These are phyloP conservation scores for Cinnamomum micranthum DNA, from an alignment of 164 flowering plant species.

Conservation along the genomic window DNA sequence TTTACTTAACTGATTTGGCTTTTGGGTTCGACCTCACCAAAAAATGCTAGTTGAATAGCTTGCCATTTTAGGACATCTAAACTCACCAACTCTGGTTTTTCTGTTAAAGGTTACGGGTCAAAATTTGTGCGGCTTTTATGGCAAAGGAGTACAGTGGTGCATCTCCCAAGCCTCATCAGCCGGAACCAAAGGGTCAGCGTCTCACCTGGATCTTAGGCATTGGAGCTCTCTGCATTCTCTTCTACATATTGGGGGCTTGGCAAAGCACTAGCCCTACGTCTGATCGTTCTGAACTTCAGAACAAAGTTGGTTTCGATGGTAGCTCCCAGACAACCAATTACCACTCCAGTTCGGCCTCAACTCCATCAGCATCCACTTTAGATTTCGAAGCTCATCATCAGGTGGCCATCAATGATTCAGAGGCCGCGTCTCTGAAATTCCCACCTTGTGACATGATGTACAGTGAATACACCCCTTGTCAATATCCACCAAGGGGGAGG, in stretches of 20 bases:
- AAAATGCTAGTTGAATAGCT: not conserved
- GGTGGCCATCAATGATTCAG: slow-evolving; percentile 36
- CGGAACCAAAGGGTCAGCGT: slow-evolving; percentile 55
- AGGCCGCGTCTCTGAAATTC: slow-evolving; percentile 10
- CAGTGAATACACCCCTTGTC: slow-evolving; percentile 91
- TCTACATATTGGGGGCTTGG: slow-evolving; percentile 81
- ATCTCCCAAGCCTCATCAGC: slow-evolving; percentile 73
- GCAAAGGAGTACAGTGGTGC: slow-evolving; percentile 67
- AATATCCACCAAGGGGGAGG: slow-evolving; percentile 55
- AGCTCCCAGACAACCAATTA: not conserved
- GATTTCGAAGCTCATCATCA: slow-evolving; percentile 80
- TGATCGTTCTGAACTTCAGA: slow-evolving; percentile 32
- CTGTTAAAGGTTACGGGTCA: not conserved
- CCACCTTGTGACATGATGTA: slow-evolving; percentile 64
- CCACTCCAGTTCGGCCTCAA: slow-evolving; percentile 9
- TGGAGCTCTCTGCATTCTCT: slow-evolving; percentile 75
- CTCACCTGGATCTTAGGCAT: slow-evolving; percentile 65
- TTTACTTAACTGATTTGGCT: no score
- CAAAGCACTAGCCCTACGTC: slow-evolving; percentile 35
- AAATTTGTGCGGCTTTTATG: slow-evolving; percentile 33
- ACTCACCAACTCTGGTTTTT: not conserved
- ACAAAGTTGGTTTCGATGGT: slow-evolving; percentile 30
- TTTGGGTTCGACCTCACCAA: not conserved
- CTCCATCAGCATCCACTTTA: slow-evolving; percentile 25
- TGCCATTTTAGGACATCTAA: not conserved